Percentiles rank a stretch among this genome's conserved stretches.
Conservation (phyloP, 768 basidiomycete genomes). For the Leccinum subtestaceum region DNA sequence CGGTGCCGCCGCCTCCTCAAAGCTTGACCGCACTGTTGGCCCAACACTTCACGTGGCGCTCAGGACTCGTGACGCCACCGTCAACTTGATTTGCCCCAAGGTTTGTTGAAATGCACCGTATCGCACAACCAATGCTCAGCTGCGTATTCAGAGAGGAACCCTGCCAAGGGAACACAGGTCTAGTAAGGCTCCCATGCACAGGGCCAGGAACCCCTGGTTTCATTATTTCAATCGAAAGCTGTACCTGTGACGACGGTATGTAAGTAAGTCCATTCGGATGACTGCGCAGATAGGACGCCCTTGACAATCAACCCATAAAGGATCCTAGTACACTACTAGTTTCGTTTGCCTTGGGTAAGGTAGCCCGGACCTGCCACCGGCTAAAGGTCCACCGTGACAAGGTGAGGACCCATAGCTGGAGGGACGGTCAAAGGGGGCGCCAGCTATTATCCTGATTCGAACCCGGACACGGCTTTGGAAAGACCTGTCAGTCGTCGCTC, state of each 20-base stretch:
- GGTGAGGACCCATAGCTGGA: no score
- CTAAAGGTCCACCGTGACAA: background rate
- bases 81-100: no score
- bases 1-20: no score
- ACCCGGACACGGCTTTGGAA: background rate
- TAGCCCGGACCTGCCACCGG: background rate
- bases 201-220: background rate
- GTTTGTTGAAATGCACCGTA: no score
- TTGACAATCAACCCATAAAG: background rate
- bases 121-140: no score
- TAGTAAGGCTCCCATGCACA: background rate
- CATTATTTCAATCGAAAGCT: background rate
- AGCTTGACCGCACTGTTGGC: no score
- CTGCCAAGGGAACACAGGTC: background rate
- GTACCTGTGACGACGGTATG: background rate
- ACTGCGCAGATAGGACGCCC: background rate
- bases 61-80: background rate
- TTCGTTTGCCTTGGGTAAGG: background rate
- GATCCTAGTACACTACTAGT: background rate
- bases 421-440: no score
- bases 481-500: no score
- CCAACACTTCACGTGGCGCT: background rate
- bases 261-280: no score
- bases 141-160: background rate
- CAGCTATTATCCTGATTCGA: no score